Base-by-base conservation (phyloP, 345 rosid species). In the Salix brachista region DNA sequence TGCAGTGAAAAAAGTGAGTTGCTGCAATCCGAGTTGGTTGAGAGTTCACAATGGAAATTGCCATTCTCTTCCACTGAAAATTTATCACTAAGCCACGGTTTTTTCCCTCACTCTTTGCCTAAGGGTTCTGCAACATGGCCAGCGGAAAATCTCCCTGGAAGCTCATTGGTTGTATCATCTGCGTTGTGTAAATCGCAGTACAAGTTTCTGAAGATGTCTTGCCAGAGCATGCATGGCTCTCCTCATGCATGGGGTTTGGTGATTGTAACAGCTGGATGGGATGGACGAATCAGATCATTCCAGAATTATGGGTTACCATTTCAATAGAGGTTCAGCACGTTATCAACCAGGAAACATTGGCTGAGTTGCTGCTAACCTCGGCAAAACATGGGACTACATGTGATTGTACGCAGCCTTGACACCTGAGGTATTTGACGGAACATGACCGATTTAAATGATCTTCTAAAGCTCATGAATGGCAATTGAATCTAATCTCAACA, bases 41-140 rank as follows among this genome's bases (percentile, higher is more conserved):
- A 75, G 60, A 77, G 73, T 75, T 81, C 82, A 70, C 71, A 75
- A 65, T 75, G 48, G 64, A 71, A 65, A 74, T 61, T 79, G 48
- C 52, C 81, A 28, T 77, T 82, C 60, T 70, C 82, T 66, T 81
- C 87, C 16, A 74, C 81, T 70, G 86, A 79, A 42, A 58, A 69
- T 56, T 71, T 79, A 44, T 65, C 81, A 1, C 32, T 79, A 46
- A 71, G 46, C 66, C 79, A 44, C 23, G 72, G 78, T 21, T 58
- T 75, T 52, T 73, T 79, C 44, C 58, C 74, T 0, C 84, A 82
- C 26, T 67, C 87, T 9, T 64, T 84, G 65, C 60, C 80, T 37
- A 89, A 74, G 84, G 89, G 85, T 62, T 79, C 85, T 34, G 90
- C 89, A 23, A 89, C 91, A 1, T 89, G 92, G 91, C 92, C 92